phyloP scores from a whole-genome alignment of 176 grass and related monocot genomes.

The Raddia distichophylla region DNA sequence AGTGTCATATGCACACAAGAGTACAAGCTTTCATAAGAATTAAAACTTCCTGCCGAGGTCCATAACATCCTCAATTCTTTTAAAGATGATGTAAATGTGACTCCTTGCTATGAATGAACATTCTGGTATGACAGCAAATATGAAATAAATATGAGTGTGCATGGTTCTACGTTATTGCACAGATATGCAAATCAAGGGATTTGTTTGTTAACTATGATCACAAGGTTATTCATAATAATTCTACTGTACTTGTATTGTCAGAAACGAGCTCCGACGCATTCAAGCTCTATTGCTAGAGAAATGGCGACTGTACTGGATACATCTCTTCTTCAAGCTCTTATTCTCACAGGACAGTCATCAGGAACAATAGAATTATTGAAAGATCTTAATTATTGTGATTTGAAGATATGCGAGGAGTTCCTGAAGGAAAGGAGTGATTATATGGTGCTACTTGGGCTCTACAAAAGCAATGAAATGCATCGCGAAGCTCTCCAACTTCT shows the following conservation, averaged over 20 bases:
- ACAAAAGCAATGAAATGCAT: constrained; percentile 90
- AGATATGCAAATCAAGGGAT: constrained; percentile 23
- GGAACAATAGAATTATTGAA: constrained; percentile 66
- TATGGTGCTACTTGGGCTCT: constrained; percentile 86
- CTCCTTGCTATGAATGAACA: not conserved
- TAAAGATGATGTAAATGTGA: constrained; percentile 1
- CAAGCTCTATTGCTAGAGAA: constrained; percentile 92
- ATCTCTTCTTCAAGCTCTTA: constrained; percentile 90
- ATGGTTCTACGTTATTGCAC: constrained; percentile 23
- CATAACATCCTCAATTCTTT: constrained; percentile 9
- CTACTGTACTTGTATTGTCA: constrained; percentile 46
- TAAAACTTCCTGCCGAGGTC: not conserved
- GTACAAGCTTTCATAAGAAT: constrained; percentile 7
- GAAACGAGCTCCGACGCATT: constrained; percentile 68
- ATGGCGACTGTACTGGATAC: constrained; percentile 88
- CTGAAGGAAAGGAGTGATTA: constrained; percentile 76
- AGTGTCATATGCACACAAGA: not conserved
- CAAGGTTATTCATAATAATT: constrained; percentile 30
- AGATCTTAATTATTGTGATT: constrained; percentile 87
- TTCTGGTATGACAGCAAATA: not conserved
- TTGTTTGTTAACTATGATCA: constrained; percentile 27
- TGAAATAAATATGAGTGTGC: not conserved
- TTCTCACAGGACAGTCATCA: constrained; percentile 81
- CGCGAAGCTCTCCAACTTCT: constrained; percentile 87
- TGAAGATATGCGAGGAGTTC: constrained; percentile 90